These are phyloP conservation scores for Exophiala sp. DNA, from an alignment of 2,329 filamentous ascomycete species.

Conservation along the genomic window DNA sequence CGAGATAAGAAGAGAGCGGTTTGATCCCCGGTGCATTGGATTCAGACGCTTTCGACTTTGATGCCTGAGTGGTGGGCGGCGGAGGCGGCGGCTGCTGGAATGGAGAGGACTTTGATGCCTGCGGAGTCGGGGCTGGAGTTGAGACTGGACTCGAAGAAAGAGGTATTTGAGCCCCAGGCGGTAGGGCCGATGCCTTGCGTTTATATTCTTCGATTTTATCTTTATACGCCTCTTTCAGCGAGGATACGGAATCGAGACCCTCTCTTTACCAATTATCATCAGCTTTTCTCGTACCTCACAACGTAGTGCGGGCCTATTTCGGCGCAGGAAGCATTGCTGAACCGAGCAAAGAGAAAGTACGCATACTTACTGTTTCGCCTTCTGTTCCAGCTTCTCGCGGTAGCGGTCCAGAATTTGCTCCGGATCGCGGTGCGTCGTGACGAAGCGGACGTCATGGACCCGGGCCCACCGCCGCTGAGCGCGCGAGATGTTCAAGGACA, in stretches of 20 bases:
- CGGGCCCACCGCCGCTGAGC: slow-evolving; percentile 79
- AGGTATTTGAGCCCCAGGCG: neutral
- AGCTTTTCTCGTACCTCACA: neutral
- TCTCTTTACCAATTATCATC: slow-evolving; percentile 43
- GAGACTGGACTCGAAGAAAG: neutral
- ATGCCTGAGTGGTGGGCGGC: slow-evolving; percentile 34
- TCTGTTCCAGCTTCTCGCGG: slow-evolving; percentile 72
- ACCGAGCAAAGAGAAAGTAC: neutral
- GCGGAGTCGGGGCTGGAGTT: neutral
- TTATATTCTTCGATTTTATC: slow-evolving; percentile 72
- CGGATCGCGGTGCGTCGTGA: slow-evolving; percentile 68
- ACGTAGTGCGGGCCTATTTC: too few species aligned
- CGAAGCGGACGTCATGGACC: slow-evolving; percentile 85
- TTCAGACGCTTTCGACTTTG: slow-evolving; percentile 1
- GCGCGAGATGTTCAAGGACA: neutral
- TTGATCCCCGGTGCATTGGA: slow-evolving; percentile 48
- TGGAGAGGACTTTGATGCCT: slow-evolving; percentile 15
- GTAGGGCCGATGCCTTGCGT: slow-evolving; percentile 50
- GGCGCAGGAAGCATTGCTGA: too few species aligned
- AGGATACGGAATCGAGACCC: slow-evolving; percentile 54
- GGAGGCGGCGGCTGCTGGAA: slow-evolving; percentile 32
- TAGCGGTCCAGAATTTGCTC: slow-evolving; percentile 76
- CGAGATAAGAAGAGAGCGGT: slow-evolving; percentile 63
- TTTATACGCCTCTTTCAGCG: slow-evolving; percentile 72
- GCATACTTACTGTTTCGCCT: slow-evolving; percentile 60